phyloP scores from a whole-genome alignment of 2,329 filamentous ascomycete genomes.

The Celoporthe dispersa region DNA sequence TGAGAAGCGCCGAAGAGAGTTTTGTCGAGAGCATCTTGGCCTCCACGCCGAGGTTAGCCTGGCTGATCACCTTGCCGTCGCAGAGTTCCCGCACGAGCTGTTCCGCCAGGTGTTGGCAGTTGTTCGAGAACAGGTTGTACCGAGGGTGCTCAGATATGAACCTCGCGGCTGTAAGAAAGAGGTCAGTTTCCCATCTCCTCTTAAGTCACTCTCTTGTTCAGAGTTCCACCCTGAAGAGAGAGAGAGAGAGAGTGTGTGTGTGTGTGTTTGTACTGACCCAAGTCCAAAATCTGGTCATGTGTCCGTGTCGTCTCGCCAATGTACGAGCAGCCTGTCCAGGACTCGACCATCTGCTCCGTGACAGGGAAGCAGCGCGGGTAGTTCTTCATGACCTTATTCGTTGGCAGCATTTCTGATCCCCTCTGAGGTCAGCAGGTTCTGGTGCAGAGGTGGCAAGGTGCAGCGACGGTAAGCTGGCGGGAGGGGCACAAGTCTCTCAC shows the following conservation, averaged over 20 bases:
- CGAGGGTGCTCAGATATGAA: slow-evolving; percentile 38
- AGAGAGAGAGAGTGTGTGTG: neutral
- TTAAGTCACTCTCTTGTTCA: neutral
- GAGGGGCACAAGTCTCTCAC: slow-evolving; percentile 1
- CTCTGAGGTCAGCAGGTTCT: neutral
- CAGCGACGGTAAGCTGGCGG: neutral
- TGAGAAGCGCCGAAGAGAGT: slow-evolving; percentile 36
- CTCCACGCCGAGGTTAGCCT: slow-evolving; percentile 40
- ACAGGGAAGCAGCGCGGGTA: slow-evolving; percentile 37
- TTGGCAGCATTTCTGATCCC: slow-evolving; percentile 25
- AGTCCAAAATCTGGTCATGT: slow-evolving; percentile 37
- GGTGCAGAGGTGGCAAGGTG: neutral
- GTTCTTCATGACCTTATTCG: slow-evolving; percentile 31
- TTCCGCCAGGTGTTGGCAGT: slow-evolving; percentile 41
- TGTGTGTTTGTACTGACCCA: slow-evolving; percentile 37
- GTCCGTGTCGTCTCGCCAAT: slow-evolving; percentile 40
- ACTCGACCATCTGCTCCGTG: slow-evolving; percentile 35
- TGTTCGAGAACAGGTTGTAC: slow-evolving; percentile 39
- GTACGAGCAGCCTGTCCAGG: slow-evolving; percentile 39
- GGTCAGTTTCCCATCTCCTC: slow-evolving; percentile 7
- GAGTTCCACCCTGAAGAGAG: neutral
- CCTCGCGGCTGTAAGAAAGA: slow-evolving; percentile 30
- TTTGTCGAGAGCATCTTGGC: slow-evolving; percentile 36
- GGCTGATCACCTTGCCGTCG: slow-evolving; percentile 38
- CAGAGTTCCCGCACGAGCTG: slow-evolving; percentile 38